Evolutionary conservation across 441 rosid genomes (phyloP), one percentile per base, ranked within the genome.

Genomic region (Populus hybrid): DNA sequence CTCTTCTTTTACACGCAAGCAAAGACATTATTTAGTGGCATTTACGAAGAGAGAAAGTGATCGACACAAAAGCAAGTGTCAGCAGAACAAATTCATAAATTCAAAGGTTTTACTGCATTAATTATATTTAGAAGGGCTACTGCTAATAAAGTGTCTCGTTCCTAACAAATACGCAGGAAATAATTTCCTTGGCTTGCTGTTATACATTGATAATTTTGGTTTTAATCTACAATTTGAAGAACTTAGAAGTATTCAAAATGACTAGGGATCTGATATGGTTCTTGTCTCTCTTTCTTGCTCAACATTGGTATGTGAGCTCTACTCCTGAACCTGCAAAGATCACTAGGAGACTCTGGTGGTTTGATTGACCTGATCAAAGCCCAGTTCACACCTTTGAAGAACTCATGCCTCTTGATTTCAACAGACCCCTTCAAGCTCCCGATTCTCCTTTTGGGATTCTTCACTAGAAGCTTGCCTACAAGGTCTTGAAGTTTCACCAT

Each of bases 381-480:
- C 97, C 98, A 95, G 84, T 76, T 85, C 9, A 93, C 87, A 10
- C 95, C 98, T 73, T 70, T 81, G 79, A 95, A 95, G 83, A 95
- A 95, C 74, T 80, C 87, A 79, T 95, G 98, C 70, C 87, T 87
- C 85, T 90, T 95, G 83, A 95, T 82, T 76, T 92, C 98, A 61
- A 67, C 81, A 28, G 93, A 94, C 16, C 99, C 98, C 8, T 90
- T 79, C 54, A 81, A 59, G 81, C 80, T 88, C 24, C 99, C 98
- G 24, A 93, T 81, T 81, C 98, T 83, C 68, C 73, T 89, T 75
- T 72, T 80, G 23, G 98, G 98, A 68, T 93, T 96, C 86, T 95
- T 93, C 77, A 80, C 86, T 6, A 93, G 72, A 65, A 95, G 81
- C 77, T 90, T 85, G 59, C 86, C 73, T 68, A 95, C 90, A 73